Conservation (phyloP, 441 rosid species). For the Jatropha podagrica region DNA sequence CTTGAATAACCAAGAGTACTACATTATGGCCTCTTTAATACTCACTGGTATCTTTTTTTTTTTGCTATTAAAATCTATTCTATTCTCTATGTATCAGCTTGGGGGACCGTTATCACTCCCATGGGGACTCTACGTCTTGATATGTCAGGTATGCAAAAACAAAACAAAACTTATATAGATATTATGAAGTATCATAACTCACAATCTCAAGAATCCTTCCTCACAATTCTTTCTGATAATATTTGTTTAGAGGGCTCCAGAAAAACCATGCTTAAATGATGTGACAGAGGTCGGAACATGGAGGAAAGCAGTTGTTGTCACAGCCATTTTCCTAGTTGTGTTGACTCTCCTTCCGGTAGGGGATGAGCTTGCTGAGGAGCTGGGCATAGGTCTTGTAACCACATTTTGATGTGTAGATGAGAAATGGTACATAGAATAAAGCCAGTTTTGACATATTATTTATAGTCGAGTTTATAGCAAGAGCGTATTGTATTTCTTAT, state of each 20-base stretch:
- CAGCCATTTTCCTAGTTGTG: slow-evolving; percentile 56
- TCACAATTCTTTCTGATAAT: not conserved
- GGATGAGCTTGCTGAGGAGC: slow-evolving; percentile 95
- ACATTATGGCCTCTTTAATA: not conserved
- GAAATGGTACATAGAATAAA: slow-evolving; percentile 1
- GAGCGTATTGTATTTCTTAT: slow-evolving; percentile 1
- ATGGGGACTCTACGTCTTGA: slow-evolving; percentile 90
- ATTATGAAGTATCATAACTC: not conserved
- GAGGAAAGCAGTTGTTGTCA: slow-evolving; percentile 66
- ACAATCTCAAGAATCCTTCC: slow-evolving; percentile 2
- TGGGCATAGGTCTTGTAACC: slow-evolving; percentile 87
- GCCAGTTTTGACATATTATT: slow-evolving; percentile 37
- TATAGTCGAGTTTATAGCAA: slow-evolving; percentile 13
- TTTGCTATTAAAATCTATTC: not conserved
- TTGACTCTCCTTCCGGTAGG: slow-evolving; percentile 84
- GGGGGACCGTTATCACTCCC: slow-evolving; percentile 96
- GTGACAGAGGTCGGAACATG: slow-evolving; percentile 93
- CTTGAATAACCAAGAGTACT: not conserved
- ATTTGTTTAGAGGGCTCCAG: slow-evolving; percentile 69
- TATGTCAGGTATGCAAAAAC: slow-evolving; percentile 68
- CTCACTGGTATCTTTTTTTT: not conserved
- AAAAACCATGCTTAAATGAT: slow-evolving; percentile 86
- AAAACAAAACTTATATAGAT: not conserved
- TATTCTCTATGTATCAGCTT: slow-evolving; percentile 42
- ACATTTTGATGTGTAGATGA: slow-evolving; percentile 46